Conservation (phyloP, 2,329 filamentous ascomycete species). For the Trichoderma koningiopsis region DNA sequence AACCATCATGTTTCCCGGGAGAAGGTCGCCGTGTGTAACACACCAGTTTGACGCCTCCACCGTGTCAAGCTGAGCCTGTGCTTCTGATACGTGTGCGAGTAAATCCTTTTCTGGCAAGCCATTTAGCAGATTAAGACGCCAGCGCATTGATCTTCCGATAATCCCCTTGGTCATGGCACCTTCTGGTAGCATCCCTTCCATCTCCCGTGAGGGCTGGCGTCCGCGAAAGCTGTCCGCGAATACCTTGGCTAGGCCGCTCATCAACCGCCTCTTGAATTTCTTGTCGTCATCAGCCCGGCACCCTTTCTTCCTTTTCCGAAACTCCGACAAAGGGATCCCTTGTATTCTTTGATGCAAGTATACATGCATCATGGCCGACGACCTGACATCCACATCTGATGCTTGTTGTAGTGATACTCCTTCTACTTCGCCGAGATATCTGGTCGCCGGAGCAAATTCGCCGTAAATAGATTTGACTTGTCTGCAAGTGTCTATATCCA, state of each 20-base stretch:
- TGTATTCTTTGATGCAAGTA: constrained; percentile 48
- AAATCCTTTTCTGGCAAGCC: constrained; percentile 37
- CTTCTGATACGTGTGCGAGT: constrained; percentile 35
- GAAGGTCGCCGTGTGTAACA: constrained; percentile 63
- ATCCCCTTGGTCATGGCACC: constrained; percentile 29
- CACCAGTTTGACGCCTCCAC: constrained; percentile 54
- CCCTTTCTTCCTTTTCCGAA: not conserved
- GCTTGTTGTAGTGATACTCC: not conserved
- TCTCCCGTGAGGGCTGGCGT: not conserved
- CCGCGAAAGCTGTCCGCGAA: constrained; percentile 44
- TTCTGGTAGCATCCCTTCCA: not conserved
- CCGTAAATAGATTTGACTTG: constrained; percentile 46
- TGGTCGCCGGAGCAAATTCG: constrained; percentile 45
- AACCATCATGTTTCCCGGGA: constrained; percentile 60
- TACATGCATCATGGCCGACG: constrained; percentile 34
- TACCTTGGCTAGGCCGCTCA: constrained; percentile 47
- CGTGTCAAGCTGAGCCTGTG: constrained; percentile 29
- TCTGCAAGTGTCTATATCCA: constrained; percentile 43
- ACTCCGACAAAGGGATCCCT: constrained; percentile 43
- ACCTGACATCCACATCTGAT: not conserved
- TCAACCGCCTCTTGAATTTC: constrained; percentile 38
- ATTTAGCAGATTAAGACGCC: constrained; percentile 44
- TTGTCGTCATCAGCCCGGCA: not conserved
- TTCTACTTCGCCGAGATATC: constrained; percentile 41
- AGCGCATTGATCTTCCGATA: constrained; percentile 46